Conservation (phyloP, 2,329 filamentous ascomycete species). For the Fusarium albidum region DNA sequence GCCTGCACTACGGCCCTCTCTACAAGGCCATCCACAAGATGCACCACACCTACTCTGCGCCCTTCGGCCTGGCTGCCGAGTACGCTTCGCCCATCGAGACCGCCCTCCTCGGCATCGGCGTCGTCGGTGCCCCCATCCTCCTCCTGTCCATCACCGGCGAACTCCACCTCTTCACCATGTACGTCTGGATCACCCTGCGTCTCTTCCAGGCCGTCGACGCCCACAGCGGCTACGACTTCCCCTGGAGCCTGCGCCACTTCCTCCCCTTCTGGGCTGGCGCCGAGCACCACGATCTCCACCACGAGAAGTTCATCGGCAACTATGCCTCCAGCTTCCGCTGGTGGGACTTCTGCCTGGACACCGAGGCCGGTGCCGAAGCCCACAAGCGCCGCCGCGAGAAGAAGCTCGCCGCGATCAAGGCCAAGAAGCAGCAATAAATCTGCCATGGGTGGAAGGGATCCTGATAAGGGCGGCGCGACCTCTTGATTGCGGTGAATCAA, state of each 20-base stretch:
- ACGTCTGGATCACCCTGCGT: constrained; percentile 91
- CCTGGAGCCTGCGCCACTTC: constrained; percentile 95
- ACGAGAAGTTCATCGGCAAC: constrained; percentile 99
- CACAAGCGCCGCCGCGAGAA: constrained; percentile 83
- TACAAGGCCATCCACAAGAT: constrained; percentile 99
- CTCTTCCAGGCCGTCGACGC: constrained; percentile 98
- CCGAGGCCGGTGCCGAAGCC: constrained; percentile 89
- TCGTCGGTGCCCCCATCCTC: constrained; percentile 81
- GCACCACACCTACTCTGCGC: constrained; percentile 98
- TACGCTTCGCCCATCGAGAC: constrained; percentile 98
- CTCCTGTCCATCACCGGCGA: constrained; percentile 86
- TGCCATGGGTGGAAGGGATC: constrained; percentile 3
- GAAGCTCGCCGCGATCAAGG: constrained; percentile 71
- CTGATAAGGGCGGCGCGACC: constrained; percentile 10
- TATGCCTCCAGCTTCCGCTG: constrained; percentile 98
- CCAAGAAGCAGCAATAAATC: constrained; percentile 73
- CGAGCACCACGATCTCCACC: constrained; percentile 95
- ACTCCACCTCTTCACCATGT: constrained; percentile 97
- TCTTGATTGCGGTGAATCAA: constrained; percentile 39
- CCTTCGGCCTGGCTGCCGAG: constrained; percentile 94
- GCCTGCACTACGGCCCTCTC: constrained; percentile 90
- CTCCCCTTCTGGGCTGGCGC: constrained; percentile 98
- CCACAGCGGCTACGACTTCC: constrained; percentile 98
- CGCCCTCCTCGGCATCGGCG: constrained; percentile 90
- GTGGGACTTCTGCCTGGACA: constrained; percentile 97